Conservation (phyloP, 805 yeast species). For the Ogataea populi-albae region DNA sequence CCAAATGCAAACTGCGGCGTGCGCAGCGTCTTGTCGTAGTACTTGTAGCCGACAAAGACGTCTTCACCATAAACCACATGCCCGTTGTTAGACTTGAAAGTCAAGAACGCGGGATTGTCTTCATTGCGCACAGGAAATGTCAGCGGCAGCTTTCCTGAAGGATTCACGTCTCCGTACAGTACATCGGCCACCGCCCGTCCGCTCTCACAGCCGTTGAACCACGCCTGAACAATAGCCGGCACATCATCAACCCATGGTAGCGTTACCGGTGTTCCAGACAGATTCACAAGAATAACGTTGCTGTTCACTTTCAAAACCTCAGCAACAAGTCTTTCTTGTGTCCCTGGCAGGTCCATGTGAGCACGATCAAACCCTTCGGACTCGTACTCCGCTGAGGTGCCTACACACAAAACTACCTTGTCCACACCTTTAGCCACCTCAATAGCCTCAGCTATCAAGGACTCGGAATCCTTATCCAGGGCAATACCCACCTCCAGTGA, state of each 20-base stretch:
- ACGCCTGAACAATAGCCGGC: conserved; percentile 46
- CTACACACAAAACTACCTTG: conserved; percentile 50
- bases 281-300: conserved; percentile 52
- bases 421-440: conserved; percentile 47
- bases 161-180: conserved; percentile 55
- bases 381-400: conserved; percentile 54
- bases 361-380: conserved; percentile 56
- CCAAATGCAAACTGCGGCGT: conserved; percentile 59
- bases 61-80: conserved; percentile 61
- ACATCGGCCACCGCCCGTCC: conserved; percentile 60
- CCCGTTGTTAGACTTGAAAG: conserved; percentile 49
- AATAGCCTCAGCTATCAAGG: conserved; percentile 40
- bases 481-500: conserved; percentile 20
- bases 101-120: conserved; percentile 57
- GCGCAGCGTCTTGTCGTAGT: conserved; percentile 48
- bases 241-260: conserved; percentile 50
- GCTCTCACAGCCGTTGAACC: conserved; percentile 55
- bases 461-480: conserved; percentile 27
- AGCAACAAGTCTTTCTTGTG: conserved; percentile 41
- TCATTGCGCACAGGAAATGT: conserved; percentile 49
- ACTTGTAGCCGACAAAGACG: conserved; percentile 59
- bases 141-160: conserved; percentile 55
- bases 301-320: conserved; percentile 46
- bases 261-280: conserved; percentile 59
- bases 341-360: conserved; percentile 48